Percentiles rank a stretch among this genome's conserved stretches.
Evolutionary conservation across 257 asterid genomes (phyloP).

Genomic region (Nicotiana knightiana): DNA sequence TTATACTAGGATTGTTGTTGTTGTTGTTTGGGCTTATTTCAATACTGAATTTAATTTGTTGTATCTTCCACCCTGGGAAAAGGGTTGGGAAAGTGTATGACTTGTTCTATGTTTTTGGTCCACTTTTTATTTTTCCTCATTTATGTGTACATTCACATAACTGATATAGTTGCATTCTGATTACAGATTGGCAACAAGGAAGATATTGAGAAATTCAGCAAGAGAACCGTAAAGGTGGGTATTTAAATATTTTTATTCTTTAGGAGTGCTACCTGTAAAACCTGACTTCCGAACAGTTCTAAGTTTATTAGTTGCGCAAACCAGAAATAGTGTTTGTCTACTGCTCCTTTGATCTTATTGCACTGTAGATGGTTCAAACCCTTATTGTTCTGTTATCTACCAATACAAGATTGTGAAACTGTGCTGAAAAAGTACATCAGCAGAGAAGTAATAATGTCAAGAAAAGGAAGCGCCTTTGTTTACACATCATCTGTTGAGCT

Average conservation of each 20-base stretch:
- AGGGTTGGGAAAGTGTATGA: neutral
- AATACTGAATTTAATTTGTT: neutral
- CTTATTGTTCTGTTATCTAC: neutral
- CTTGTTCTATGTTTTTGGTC: neutral
- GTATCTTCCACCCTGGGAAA: neutral
- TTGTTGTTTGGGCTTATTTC: neutral
- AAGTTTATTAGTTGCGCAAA: neutral
- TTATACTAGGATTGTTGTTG: too few relatives aligned
- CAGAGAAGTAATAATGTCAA: neutral
- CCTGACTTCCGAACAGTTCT: neutral
- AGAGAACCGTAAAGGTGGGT: constrained; percentile 92
- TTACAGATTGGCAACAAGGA: constrained; percentile 73
- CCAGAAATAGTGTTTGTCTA: neutral
- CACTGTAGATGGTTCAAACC: neutral
- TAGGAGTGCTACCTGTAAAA: neutral
- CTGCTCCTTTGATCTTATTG: neutral
- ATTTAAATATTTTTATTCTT: neutral
- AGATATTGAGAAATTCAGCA: constrained; percentile 94
- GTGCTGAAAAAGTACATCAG: neutral
- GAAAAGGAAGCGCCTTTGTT: neutral
- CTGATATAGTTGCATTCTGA: constrained; percentile 6
- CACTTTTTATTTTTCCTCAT: constrained; percentile 6
- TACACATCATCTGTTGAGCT: neutral
- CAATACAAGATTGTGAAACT: neutral
- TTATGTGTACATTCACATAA: constrained; percentile 3